Evolutionary conservation across 495 filamentous ascomycete species (phyloP).

Genomic region (Parmelia sp.): DNA sequence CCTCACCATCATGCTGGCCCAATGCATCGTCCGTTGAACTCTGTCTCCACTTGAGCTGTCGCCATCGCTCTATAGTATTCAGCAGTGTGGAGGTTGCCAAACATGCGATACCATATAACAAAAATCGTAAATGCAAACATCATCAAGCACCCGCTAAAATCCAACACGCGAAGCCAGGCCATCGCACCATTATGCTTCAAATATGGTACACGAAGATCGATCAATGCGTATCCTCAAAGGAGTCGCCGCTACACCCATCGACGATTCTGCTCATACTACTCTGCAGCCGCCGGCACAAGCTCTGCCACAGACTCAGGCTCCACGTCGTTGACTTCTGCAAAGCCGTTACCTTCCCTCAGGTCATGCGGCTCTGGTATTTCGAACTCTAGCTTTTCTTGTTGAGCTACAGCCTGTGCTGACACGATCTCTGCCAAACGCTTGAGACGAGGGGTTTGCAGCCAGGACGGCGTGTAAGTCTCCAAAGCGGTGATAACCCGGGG

Average conservation of each 20-base stretch:
- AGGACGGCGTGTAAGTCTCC: slow-evolving; percentile 95
- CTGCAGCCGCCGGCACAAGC: background rate
- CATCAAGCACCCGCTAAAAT: slow-evolving; percentile 23
- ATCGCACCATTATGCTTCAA: slow-evolving; percentile 16
- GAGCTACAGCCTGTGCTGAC: slow-evolving; percentile 86
- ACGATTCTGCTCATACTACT: background rate
- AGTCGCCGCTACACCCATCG: slow-evolving; percentile 14
- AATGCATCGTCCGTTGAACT: background rate
- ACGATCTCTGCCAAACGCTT: slow-evolving; percentile 97
- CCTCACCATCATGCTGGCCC: background rate
- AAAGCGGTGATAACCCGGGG: slow-evolving; percentile 91
- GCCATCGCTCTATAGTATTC: slow-evolving; percentile 18
- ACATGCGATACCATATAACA: slow-evolving; percentile 7
- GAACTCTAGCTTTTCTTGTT: slow-evolving; percentile 77
- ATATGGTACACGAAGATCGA: slow-evolving; percentile 24
- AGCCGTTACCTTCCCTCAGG: slow-evolving; percentile 4
- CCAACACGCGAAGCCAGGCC: slow-evolving; percentile 21
- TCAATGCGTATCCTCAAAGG: slow-evolving; percentile 22
- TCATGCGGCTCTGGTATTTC: slow-evolving; percentile 28
- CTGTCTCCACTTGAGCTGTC: slow-evolving; percentile 11
- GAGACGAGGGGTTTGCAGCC: slow-evolving; percentile 92
- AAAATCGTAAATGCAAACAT: slow-evolving; percentile 22
- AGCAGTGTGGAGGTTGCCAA: slow-evolving; percentile 9
- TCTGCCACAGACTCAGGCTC: slow-evolving; percentile 3
- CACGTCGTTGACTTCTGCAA: slow-evolving; percentile 9